A percentile compares a stretch with the other conserved stretches of the same genome.
Evolutionary conservation across 202 grass and related monocot genomes (phyloP).

Genomic region (Schoenoplectus tabernaemontani): DNA sequence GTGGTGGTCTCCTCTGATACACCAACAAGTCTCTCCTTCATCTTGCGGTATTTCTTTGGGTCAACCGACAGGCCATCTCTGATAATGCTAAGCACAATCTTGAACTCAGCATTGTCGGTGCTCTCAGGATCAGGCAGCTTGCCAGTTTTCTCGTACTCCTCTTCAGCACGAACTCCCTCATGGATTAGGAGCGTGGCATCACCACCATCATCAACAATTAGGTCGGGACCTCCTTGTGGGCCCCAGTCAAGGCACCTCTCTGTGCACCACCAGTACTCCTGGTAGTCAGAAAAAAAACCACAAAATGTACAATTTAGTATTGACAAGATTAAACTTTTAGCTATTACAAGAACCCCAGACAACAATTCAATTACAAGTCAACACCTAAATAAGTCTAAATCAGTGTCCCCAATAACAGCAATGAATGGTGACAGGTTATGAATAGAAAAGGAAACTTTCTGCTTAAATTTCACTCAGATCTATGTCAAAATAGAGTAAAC

Average conservation of each 20-base stretch:
- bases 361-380: not conserved
- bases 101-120: conserved; percentile 91
- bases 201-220: conserved; percentile 86
- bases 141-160: conserved; percentile 69
- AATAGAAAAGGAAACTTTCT: not conserved
- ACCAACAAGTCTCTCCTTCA: conserved; percentile 88
- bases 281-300: not conserved
- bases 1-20: conserved; percentile 97
- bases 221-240: conserved; percentile 49
- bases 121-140: conserved; percentile 61
- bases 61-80: conserved; percentile 60
- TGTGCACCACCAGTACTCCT: conserved; percentile 99
- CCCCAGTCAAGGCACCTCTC: conserved; percentile 96
- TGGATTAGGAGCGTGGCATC: conserved; percentile 88
- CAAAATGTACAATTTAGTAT: not conserved
- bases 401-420: not conserved
- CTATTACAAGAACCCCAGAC: not conserved
- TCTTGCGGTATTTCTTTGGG: conserved; percentile 72
- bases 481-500: not conserved
- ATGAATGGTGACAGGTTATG: not conserved
- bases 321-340: not conserved
- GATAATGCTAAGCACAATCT: conserved; percentile 87
- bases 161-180: conserved; percentile 84
- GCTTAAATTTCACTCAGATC: not conserved
- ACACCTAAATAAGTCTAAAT: not conserved